A percentile compares a stretch with the other conserved stretches of the same genome.
Conservation (phyloP, 495 filamentous ascomycete genomes). For the Terfezia claveryi region DNA sequence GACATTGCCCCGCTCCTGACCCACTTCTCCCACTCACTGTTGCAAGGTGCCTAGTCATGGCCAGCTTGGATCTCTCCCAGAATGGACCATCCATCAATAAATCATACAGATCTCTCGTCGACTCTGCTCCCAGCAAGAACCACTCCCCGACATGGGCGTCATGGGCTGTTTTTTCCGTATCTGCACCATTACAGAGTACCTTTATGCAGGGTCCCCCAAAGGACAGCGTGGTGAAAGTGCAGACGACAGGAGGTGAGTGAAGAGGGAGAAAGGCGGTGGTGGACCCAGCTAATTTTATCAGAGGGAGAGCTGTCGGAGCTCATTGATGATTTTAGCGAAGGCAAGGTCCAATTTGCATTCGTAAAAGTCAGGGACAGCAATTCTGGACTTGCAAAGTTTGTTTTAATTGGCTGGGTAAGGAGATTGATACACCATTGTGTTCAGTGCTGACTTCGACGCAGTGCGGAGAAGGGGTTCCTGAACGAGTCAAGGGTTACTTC, state of each 20-base stretch:
- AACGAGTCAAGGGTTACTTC: conserved; percentile 94
- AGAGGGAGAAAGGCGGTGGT: background rate
- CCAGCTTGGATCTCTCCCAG: conserved; percentile 71
- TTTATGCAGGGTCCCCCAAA: conserved; percentile 72
- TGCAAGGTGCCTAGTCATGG: conserved; percentile 33
- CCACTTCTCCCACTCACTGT: background rate
- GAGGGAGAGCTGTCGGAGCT: conserved; percentile 87
- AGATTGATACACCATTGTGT: background rate
- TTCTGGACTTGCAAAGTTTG: conserved; percentile 71
- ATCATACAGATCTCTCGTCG: conserved; percentile 76
- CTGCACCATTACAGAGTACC: conserved; percentile 68
- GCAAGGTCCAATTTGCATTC: conserved; percentile 88
- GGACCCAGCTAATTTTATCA: conserved; percentile 17
- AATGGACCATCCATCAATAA: conserved; percentile 80
- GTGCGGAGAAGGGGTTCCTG: conserved; percentile 94
- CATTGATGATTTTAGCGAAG: conserved; percentile 95
- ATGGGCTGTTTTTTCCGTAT: conserved; percentile 86
- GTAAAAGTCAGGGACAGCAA: conserved; percentile 93
- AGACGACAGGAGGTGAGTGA: conserved; percentile 60
- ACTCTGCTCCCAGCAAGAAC: conserved; percentile 42
- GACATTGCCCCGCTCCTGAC: no score
- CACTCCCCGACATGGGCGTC: conserved; percentile 39
- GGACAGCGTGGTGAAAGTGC: conserved; percentile 86
- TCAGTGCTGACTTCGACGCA: conserved; percentile 3
- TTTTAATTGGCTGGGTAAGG: conserved; percentile 67